Base-by-base conservation (phyloP, 1,284 basidiomycete genomes). In the Ceratobasidium sp. region DNA sequence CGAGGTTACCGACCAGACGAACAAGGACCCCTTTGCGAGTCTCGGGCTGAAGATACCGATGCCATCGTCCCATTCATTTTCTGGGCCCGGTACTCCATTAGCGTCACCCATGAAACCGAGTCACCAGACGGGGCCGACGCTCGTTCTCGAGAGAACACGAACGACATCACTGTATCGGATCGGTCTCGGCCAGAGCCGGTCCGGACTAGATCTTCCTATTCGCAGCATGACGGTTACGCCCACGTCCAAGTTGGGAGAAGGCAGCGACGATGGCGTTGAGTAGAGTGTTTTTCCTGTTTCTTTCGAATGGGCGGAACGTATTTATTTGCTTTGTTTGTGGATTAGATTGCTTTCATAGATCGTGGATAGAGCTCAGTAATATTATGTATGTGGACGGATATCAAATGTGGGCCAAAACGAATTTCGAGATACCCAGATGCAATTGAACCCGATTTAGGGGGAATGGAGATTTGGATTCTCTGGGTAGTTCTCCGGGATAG, bases 41-140 rank as follows among this genome's bases (percentile, higher is more conserved):
- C 76, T 90, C n/a, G 82, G 82, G 1, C 76, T 91, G 64, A 83
- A 83, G 32, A 84, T 91, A 22, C 82, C 87, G 1, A 88, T 90
- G 84, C 88, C 87, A 0, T 76, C 77, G 27, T 62, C 67, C 58
- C 25, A 53, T 60, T 57, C 47, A 25, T 68, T 29, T 64, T 58
- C 35, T 8, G 72, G 60, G 45, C 70, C 29, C 35, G 38, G 40
- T 15, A 47, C 6, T 20, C 7, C 42, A n/a, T 38, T 65, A 17
- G 47, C 60, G 13, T 62, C 58, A 4, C 58, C 58, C 15, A 43
- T 62, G 13, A 65, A 50, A 38, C 49, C 60, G 12, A 42, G 22
- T 22, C 42, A 62, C 20, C 42, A 45, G 29, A 10, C 10, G 17
- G 17, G 40, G 7, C 35, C 49, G 7, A 10, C 60, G 8, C 34